Conservation (phyloP, 176 grass and related monocot genomes). For the Paspalum vaginatum region DNA sequence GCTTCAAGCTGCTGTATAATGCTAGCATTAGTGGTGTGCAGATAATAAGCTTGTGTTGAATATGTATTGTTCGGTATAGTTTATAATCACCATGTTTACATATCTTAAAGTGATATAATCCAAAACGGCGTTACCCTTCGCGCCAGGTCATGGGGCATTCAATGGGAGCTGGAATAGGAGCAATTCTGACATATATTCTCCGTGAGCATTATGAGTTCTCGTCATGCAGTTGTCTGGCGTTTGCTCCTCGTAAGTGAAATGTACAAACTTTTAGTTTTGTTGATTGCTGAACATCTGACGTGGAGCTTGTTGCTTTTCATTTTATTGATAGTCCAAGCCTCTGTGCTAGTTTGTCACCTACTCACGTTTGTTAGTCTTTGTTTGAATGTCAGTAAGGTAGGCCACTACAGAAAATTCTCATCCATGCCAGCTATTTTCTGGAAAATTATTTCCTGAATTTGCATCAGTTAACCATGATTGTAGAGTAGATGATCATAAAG, state of each 20-base stretch:
- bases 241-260: conserved; percentile 72
- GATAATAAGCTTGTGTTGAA: conserved; percentile 11
- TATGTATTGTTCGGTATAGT: not conserved
- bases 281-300: not conserved
- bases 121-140: conserved; percentile 21
- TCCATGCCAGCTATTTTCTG: not conserved
- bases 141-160: conserved; percentile 81
- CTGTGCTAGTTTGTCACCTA: not conserved
- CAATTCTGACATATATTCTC: conserved; percentile 85
- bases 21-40: conserved; percentile 2
- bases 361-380: not conserved
- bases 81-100: not conserved
- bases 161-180: conserved; percentile 81
- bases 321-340: not conserved
- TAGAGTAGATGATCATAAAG: conserved; percentile 10
- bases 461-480: not conserved
- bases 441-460: conserved; percentile 10
- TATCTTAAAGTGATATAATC: conserved; percentile 2
- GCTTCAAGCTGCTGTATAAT: not conserved
- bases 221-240: conserved; percentile 75
- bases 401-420: not conserved
- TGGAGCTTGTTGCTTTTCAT: not conserved
- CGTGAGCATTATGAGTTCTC: conserved; percentile 68
- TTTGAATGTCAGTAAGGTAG: not conserved
- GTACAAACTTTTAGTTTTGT: not conserved